Evolutionary conservation across 768 basidiomycete species (phyloP).

Genomic region (Mycena sanguinolenta): DNA sequence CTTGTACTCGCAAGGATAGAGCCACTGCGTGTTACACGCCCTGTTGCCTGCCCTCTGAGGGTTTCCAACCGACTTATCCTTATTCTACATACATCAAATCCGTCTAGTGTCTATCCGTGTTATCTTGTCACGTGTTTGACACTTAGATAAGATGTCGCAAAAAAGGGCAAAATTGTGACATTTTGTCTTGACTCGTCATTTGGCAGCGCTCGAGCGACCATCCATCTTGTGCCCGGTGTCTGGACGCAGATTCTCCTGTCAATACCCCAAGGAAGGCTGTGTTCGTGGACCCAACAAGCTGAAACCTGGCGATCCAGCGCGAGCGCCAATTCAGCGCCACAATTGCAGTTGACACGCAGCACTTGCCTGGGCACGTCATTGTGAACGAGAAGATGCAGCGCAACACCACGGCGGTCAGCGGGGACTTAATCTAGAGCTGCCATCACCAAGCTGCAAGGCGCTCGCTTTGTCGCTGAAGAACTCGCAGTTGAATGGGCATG

Average conservation of each 20-base stretch:
- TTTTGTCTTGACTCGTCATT: not conserved
- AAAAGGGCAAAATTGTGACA: too few species aligned
- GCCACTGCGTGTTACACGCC: too few species aligned
- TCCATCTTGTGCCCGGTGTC: constrained; percentile 76
- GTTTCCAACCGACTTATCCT: too few species aligned
- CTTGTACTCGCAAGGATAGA: too few species aligned
- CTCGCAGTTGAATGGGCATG: not conserved
- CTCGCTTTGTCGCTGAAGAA: not conserved
- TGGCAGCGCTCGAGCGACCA: constrained; percentile 78
- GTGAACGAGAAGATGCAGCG: not conserved
- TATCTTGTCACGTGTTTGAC: too few species aligned
- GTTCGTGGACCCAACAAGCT: constrained; percentile 73
- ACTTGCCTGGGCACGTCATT: not conserved
- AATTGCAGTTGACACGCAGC: not conserved
- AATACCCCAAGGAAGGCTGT: constrained; percentile 76
- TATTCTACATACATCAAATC: too few species aligned
- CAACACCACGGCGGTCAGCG: not conserved
- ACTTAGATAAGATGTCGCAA: too few species aligned
- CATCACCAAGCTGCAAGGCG: not conserved
- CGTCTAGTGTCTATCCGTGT: too few species aligned
- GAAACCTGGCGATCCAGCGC: not conserved
- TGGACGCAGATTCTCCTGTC: constrained; percentile 62
- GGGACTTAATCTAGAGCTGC: not conserved
- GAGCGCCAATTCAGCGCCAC: not conserved
- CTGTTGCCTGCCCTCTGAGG: too few species aligned